Evolutionary conservation across 805 yeast genomes (phyloP).

Genomic region (Metschnikowia cerradonensis): DNA sequence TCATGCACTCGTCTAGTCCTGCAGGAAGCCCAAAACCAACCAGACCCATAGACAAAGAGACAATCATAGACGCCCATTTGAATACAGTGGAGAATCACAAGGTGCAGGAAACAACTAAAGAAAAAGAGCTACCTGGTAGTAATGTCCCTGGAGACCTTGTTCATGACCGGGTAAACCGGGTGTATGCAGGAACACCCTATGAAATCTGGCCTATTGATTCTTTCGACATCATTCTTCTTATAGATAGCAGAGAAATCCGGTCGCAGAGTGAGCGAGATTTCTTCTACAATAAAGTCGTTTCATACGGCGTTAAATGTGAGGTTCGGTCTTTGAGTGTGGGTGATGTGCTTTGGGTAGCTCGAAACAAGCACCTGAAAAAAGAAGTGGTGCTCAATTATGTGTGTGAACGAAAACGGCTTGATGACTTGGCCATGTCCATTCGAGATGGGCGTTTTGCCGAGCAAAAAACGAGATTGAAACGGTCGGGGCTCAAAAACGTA

Average conservation of each 20-base stretch:
- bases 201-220: conserved; percentile 59
- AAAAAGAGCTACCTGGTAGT: no score
- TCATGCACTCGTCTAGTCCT: conserved; percentile 4
- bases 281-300: conserved; percentile 52
- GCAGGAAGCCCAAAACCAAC: background rate
- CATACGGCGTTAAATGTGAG: conserved; percentile 48
- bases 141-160: background rate
- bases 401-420: conserved; percentile 86
- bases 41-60: no score
- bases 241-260: conserved; percentile 82
- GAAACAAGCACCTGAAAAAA: conserved; percentile 49
- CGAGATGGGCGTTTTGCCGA: conserved; percentile 86
- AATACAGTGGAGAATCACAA: no score
- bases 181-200: conserved; percentile 28
- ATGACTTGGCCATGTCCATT: conserved; percentile 79
- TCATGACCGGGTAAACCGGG: conserved; percentile 25
- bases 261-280: conserved; percentile 65
- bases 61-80: no score
- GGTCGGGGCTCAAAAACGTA: conserved; percentile 63
- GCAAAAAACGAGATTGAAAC: conserved; percentile 72
- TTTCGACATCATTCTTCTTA: conserved; percentile 55
- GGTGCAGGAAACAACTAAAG: background rate
- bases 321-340: conserved; percentile 69
- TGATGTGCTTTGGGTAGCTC: conserved; percentile 87
- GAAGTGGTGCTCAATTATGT: conserved; percentile 75